A percentile compares a stretch with the other conserved stretches of the same genome.
Evolutionary conservation across 768 basidiomycete species (phyloP).

Genomic region (Termitomyces sp.): DNA sequence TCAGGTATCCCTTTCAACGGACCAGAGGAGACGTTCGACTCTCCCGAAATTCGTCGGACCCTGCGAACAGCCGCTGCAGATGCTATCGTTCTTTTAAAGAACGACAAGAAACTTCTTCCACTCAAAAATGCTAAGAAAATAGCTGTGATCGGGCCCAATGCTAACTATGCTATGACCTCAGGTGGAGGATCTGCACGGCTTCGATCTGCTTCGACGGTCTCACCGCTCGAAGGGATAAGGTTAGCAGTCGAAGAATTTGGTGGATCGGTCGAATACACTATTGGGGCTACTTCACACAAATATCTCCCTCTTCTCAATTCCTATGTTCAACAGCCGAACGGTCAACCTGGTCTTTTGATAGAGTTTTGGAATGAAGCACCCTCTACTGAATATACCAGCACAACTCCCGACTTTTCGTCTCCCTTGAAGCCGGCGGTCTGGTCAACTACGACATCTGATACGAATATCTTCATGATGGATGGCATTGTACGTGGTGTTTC

Average conservation of each 20-base stretch:
- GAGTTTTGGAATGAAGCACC: conserved; percentile 46
- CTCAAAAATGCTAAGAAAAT: conserved; percentile 36
- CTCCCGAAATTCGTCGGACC: conserved; percentile 38
- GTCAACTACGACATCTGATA: conserved; percentile 30
- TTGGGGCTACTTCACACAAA: conserved; percentile 36
- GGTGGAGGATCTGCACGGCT: conserved; percentile 58
- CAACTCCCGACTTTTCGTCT: conserved; percentile 19
- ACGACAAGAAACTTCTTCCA: conserved; percentile 46
- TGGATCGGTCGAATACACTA: conserved; percentile 42
- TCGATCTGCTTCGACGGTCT: conserved; percentile 44
- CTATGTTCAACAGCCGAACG: conserved; percentile 32
- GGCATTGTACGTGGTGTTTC: conserved; percentile 28
- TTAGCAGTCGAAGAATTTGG: conserved; percentile 33
- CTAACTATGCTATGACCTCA: conserved; percentile 43
- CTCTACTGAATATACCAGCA: conserved; percentile 24
- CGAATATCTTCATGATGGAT: conserved; percentile 34
- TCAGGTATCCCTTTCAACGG: conserved; percentile 53
- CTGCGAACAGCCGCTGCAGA: conserved; percentile 49
- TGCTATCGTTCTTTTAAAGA: conserved; percentile 56
- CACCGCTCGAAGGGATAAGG: conserved; percentile 52
- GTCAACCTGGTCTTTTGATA: conserved; percentile 30
- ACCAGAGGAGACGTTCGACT: conserved; percentile 40
- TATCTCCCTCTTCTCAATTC: conserved; percentile 47
- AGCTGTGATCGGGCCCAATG: conserved; percentile 61
- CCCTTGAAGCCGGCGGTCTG: conserved; percentile 23